Base-by-base conservation (phyloP, 1,139 yeast genomes). In the Kodamaea derodonti region DNA sequence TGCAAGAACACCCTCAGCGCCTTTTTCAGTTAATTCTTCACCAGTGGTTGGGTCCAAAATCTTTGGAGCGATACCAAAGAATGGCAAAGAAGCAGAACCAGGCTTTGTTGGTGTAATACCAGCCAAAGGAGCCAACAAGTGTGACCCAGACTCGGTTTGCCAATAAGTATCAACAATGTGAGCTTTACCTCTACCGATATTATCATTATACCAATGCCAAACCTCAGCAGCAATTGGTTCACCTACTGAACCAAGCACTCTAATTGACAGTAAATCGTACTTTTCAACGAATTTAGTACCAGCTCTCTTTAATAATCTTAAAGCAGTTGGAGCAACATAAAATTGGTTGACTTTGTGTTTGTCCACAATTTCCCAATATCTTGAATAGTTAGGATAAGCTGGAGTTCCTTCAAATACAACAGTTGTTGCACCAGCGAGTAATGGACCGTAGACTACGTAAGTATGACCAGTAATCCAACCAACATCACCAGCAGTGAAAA, bases 381-480 rank as follows among this genome's bases (percentile, higher is more conserved):
- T 76, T 7, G 88, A 80, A 55, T 68, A 83, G 51, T 78, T 72
- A 37, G 95, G 94, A 60, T 83, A 82, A 14, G 90, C 86, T 4
- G 95, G 95, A 8, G 95, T 84, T 44, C 94, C 92, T 65, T 84
- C 94, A 56, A 82, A 84, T 11, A 84, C 85, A 18, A 84, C 84
- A 4, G 92, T 78, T 23, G 94, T 80, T 30, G 88, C 87, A 54
- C 95, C 95, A 47, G 72, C 72, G 36, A 81, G 63, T 48, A 84
- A 69, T 16, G 95, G 95, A 35, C 94, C 95, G 53, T 84, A 84
- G 31, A 84, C 86, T 27, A 77, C 86, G 54, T 84, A 84, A 2
- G 92, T 78, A 61, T 84, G 95, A 36, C 95, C 95, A 9, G 94
- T 84, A 51, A 84, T 83, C 95, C 95, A 84, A 46, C 95, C 95